Evolutionary conservation across 306 rosid genomes (phyloP).

Genomic region (Canavalia gladiata): DNA sequence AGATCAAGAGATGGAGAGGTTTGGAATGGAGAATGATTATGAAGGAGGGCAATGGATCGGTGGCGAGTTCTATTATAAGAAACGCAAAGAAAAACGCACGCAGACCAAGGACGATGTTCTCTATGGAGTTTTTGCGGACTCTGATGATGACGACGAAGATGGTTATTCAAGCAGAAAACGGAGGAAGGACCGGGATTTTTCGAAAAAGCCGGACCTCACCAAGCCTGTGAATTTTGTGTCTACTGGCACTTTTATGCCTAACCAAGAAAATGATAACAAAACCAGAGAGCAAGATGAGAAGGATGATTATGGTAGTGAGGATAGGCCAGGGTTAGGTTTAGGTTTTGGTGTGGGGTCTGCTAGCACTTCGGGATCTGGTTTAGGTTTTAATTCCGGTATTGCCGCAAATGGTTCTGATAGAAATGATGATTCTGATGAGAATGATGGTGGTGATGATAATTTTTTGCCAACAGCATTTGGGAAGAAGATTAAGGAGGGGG

Average conservation of each 20-base stretch:
- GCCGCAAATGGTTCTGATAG: slow-evolving; percentile 44
- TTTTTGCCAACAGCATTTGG: slow-evolving; percentile 88
- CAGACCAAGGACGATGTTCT: slow-evolving; percentile 86
- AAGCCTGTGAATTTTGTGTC: slow-evolving; percentile 89
- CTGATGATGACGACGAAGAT: slow-evolving; percentile 62
- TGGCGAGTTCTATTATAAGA: slow-evolving; percentile 72
- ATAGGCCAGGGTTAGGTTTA: slow-evolving; percentile 59
- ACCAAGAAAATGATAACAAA: slow-evolving; percentile 62
- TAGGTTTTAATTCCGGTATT: slow-evolving; percentile 54
- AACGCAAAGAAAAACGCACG: slow-evolving; percentile 72
- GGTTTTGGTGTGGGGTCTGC: slow-evolving; percentile 71
- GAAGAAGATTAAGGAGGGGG: slow-evolving; percentile 85
- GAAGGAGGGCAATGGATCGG: slow-evolving; percentile 78
- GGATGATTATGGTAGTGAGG: slow-evolving; percentile 44
- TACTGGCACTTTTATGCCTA: slow-evolving; percentile 77
- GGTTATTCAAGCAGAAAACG: slow-evolving; percentile 66
- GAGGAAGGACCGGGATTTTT: slow-evolving; percentile 58
- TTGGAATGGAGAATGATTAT: slow-evolving; percentile 85
- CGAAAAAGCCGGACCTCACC: slow-evolving; percentile 63
- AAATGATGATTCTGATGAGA: slow-evolving; percentile 49
- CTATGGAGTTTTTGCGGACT: slow-evolving; percentile 72
- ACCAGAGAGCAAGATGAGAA: slow-evolving; percentile 54
- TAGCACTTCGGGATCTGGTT: slow-evolving; percentile 59
- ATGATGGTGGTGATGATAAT: slow-evolving; percentile 42
- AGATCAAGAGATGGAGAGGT: slow-evolving; percentile 85